Evolutionary conservation across 306 rosid species (phyloP).

Genomic region (Castanopsis chinensis): DNA sequence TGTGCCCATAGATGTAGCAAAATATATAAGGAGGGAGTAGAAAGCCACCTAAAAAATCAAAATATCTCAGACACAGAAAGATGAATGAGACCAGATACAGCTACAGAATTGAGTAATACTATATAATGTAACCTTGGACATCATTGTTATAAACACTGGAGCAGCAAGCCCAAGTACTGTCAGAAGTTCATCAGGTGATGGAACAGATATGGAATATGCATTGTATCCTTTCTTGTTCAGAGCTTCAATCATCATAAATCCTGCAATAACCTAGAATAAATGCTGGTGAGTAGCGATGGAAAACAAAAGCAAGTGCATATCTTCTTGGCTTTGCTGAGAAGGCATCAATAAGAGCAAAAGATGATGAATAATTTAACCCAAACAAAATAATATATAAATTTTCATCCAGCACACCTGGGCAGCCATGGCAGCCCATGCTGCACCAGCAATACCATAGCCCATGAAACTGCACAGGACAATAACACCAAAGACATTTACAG

Average conservation of each 20-base stretch:
- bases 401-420: conserved; percentile 52
- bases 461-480: conserved; percentile 52
- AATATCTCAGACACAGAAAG: not conserved
- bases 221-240: conserved; percentile 73
- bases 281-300: conserved; percentile 9
- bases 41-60: conserved; percentile 68
- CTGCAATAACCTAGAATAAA: conserved; percentile 69
- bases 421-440: conserved; percentile 83
- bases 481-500: conserved; percentile 58
- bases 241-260: conserved; percentile 75
- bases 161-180: conserved; percentile 65
- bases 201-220: conserved; percentile 63
- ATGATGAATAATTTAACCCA: not conserved
- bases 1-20: conserved; percentile 89
- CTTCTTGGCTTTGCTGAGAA: conserved; percentile 10
- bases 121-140: conserved; percentile 66
- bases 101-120: conserved; percentile 7
- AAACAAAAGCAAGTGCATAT: conserved; percentile 4
- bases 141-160: conserved; percentile 73
- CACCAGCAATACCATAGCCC: conserved; percentile 76
- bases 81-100: conserved; percentile 10
- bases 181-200: conserved; percentile 61
- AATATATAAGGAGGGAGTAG: conserved; percentile 68
- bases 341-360: conserved; percentile 6
- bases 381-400: conserved; percentile 18